Evolutionary conservation across 306 rosid species (phyloP).

Genomic region (Rosa lucieae): DNA sequence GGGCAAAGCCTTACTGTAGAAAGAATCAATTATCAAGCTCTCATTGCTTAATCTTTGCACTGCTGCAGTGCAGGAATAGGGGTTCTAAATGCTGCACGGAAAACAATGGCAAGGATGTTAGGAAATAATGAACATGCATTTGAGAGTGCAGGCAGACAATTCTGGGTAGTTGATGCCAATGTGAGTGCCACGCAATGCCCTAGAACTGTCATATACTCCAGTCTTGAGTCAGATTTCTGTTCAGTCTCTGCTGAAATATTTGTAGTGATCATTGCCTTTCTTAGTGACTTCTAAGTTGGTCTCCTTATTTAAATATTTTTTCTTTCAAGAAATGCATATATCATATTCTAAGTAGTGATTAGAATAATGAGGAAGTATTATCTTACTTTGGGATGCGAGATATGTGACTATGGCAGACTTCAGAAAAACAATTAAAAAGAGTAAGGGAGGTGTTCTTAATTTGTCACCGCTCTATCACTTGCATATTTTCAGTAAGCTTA

Average conservation of each 20-base stretch:
- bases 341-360: neutral
- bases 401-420: neutral
- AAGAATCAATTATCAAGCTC: conserved; percentile 10
- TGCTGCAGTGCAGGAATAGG: conserved; percentile 97
- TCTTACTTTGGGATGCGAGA: neutral
- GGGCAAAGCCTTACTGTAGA: neutral
- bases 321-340: neutral
- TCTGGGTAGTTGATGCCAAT: conserved; percentile 97
- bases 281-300: neutral
- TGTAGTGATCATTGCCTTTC: neutral
- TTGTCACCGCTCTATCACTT: neutral
- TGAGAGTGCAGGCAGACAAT: conserved; percentile 85
- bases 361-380: neutral
- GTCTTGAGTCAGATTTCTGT: neutral
- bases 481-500: neutral
- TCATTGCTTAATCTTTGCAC: conserved; percentile 32
- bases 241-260: neutral
- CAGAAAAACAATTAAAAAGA: neutral
- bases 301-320: neutral
- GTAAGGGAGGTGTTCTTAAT: neutral
- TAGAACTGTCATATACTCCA: neutral
- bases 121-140: conserved; percentile 88
- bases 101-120: conserved; percentile 99
- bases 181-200: conserved; percentile 35
- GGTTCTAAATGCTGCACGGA: conserved; percentile 83